Evolutionary conservation across 2,329 filamentous ascomycete species (phyloP).

Genomic region (Beauveria bassiana): DNA sequence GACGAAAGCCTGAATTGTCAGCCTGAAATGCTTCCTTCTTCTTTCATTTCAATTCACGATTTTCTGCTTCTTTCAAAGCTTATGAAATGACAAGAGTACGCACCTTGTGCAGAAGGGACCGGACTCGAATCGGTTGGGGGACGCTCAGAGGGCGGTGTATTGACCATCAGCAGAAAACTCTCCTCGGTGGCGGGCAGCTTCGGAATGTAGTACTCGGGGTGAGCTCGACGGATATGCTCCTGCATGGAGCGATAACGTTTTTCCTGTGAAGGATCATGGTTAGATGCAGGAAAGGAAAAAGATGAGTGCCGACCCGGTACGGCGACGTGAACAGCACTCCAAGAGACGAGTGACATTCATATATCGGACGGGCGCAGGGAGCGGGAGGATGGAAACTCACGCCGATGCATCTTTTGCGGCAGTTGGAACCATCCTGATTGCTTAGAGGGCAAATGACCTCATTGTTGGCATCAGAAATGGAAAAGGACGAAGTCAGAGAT

Average conservation of each 20-base stretch:
- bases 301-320: background rate
- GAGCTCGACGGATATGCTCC: conserved; percentile 95
- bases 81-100: conserved; percentile 11
- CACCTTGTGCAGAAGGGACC: conserved; percentile 25
- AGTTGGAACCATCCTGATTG: conserved; percentile 94
- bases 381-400: conserved; percentile 54
- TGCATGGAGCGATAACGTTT: conserved; percentile 98
- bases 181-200: conserved; percentile 97
- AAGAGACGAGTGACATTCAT: background rate
- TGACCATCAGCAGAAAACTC: conserved; percentile 96
- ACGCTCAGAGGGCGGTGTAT: conserved; percentile 70
- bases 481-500: conserved; percentile 82
- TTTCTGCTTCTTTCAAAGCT: no score
- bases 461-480: conserved; percentile 84
- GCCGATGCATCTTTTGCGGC: conserved; percentile 94
- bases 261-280: conserved; percentile 44
- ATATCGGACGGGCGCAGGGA: background rate
- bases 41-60: background rate
- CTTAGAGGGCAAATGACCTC: conserved; percentile 94
- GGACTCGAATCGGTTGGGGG: conserved; percentile 30
- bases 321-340: background rate
- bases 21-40: background rate
- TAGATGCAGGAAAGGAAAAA: conserved; percentile 15
- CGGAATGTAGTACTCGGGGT: conserved; percentile 94
- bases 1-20: conserved; percentile 38